Base-by-base conservation (phyloP, 176 grass and related monocot genomes). In the Poa annua region DNA sequence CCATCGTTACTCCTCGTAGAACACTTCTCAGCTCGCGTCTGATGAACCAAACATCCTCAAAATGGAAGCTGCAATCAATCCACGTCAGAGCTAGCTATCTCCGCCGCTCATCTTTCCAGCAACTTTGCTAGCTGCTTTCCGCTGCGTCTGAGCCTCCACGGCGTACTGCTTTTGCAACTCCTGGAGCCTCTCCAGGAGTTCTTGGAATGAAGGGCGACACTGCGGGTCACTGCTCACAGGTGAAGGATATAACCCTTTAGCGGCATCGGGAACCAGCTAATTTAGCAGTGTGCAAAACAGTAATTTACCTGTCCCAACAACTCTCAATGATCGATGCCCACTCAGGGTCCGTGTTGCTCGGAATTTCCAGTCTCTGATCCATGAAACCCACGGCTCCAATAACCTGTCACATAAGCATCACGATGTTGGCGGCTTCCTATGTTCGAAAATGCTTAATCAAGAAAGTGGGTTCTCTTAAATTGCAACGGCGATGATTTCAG, bases 301-400 rank as follows among this genome's bases (percentile, higher is more conserved):
- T 77, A 26, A 54, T 16, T 9, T 82, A 95, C 96, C 88, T 93
- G 14, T 95, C 86, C 96, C 96, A 98, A 83, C 96, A 98, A 61
- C 78, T 98, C 81, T 90, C 56, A 16, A 98, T 85, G 67, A 98
- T 83, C 7, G 89, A 91, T 32, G 87, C 83, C 96, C 96, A 98
- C 34, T 88, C 87, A 29, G 85, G 91, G 69, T 98, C 92, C 11
- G 81, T n/a, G 38, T 98, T 64, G 19, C 57, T 86, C 1, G 96
- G 92, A 36, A 98, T 84, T 29, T 98, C 89, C 87, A 98, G 79
- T 60, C 92, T 93, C 4, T 90, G 88, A 52, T 98, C 85, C 96
- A 98, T 98, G 66, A 98, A 98, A 62, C 96, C 92, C 16, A 98
- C 92, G 14, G 92, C 87, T 75, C 88, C 96, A 32, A 95, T 83